phyloP scores from a whole-genome alignment of 202 grass and related monocot genomes.

The Setaria italica region DNA sequence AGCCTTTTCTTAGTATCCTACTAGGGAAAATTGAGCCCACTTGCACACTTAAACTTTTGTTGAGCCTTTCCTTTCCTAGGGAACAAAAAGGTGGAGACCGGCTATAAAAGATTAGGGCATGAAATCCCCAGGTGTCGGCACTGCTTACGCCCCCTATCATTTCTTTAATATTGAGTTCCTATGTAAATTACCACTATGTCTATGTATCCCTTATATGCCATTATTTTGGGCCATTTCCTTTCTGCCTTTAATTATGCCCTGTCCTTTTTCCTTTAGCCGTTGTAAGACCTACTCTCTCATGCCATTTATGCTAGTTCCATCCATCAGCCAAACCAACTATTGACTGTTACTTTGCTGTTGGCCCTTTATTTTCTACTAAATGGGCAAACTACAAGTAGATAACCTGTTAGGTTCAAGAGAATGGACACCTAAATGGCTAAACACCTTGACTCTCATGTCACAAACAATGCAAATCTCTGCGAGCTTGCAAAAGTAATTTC shows the following conservation, averaged over 20 bases:
- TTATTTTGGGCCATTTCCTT: neutral
- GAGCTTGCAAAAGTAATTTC: neutral
- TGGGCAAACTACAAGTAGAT: neutral
- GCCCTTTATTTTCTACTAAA: neutral
- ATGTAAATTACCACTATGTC: neutral
- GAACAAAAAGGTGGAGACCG: slow-evolving; percentile 59
- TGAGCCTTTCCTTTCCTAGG: slow-evolving; percentile 44
- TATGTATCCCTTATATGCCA: slow-evolving; percentile 10
- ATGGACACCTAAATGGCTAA: neutral
- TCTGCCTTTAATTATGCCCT: slow-evolving; percentile 2
- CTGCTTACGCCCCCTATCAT: slow-evolving; percentile 39
- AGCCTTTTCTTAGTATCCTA: slow-evolving; percentile 58
- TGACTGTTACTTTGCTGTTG: slow-evolving; percentile 7
- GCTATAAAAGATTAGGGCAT: slow-evolving; percentile 57
- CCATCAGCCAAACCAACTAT: neutral
- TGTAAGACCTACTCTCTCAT: neutral
- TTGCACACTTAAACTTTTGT: slow-evolving; percentile 42
- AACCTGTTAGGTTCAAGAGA: neutral
- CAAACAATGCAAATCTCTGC: neutral
- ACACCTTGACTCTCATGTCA: neutral
- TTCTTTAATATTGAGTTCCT: slow-evolving; percentile 37
- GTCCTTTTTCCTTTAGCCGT: neutral
- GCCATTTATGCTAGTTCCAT: neutral
- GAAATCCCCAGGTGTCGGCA: slow-evolving; percentile 62
- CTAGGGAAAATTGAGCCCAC: slow-evolving; percentile 51